Base-by-base conservation (phyloP, 73 alveolate genomes). In the Uronychia setigera region DNA sequence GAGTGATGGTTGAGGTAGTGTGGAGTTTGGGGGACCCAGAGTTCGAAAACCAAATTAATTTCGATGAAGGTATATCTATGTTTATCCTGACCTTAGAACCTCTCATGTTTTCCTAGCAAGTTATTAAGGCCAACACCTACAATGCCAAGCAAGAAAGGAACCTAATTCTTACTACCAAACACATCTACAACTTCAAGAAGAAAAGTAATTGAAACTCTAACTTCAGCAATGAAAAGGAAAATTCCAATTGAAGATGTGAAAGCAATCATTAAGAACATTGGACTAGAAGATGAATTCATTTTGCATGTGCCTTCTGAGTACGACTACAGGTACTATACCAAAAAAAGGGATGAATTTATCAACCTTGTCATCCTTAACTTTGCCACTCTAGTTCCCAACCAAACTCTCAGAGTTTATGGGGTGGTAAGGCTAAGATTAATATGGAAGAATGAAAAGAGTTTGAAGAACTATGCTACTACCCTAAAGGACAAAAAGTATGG, bases 401-500 rank as follows among this genome's bases (percentile, higher is more conserved):
- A 78, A 9, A 35, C 28, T n/a, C 83, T 82, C 79, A 82, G 32
- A 60, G 28, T 58, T 29, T 82, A 82, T 75, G 74, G 82, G 28
- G 86, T 46, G 76, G 83, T 32, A 46, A 46, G 67, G n/a, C 67
- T 46, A 5, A 84, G 81, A 46, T 46, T 46, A 11, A 11, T 46
- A 46, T 46, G 5, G n/a, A 11, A 46, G 67, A 46, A 46, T 80
- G 94, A 90, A 30, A 75, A 58, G 0, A 83, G 91, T 58, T 84
- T 95, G 79, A 92, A 93, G 80, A 93, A 91, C 58, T 93, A 87
- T 75, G 88, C 96, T 74, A 92, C 97, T 0, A 96, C 98, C n/a
- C 95, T 93, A 76, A 85, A 80, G 29, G 97, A 96, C 60, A 95
- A 95, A 81, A 94, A 94, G 80, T 91, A 91, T 76, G 95, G 95